Base-by-base conservation (phyloP, 2,329 filamentous ascomycete species). In the Chaetothyriales sp. region DNA sequence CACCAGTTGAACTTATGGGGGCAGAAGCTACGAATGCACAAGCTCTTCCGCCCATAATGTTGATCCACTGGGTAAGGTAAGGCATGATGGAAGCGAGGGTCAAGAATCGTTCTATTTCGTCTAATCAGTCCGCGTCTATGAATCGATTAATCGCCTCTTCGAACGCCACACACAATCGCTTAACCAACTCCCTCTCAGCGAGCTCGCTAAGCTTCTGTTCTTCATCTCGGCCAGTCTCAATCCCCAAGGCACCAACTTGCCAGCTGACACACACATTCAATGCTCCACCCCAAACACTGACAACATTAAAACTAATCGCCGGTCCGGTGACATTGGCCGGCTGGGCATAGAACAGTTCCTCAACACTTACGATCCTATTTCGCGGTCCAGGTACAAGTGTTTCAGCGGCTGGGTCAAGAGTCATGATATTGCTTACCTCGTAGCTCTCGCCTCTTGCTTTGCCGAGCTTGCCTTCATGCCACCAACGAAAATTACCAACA, bases 381-480 rank as follows among this genome's bases (percentile, higher is more conserved):
- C 6, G 22, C 22, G 22, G 22, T 6, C 22, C 22, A 6, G 22
- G 3, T 25, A 3, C 22, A 25, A 25, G 22, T 25, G 22, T 25
- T 6, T 1, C 37, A 19, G n/a, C 44, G 3, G 13, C 10, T 7
- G 47, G 29, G 47, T 67, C 62, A 55, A 74, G 70, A 2, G 60
- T 64, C 28, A 67, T 65, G 2, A 74, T 48, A 54, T 75, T 76
- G 59, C 72, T 75, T 7, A 75, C 51, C 58, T 73, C 71, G 50
- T 69, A 74, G 4, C 70, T 71, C 15, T 55, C 62, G 43, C 71
- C 69, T 22, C 72, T 63, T 25, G 54, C 52, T 49, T 67, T 57
- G 4, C 67, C 67, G 7, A 73, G 48, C 45, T 73, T 69, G 1
- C 62, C 63, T 7, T 59, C 45, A 3, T 65, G 63, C 72, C 72